Evolutionary conservation across 2,329 filamentous ascomycete species (phyloP).

Genomic region (Claviceps africana): DNA sequence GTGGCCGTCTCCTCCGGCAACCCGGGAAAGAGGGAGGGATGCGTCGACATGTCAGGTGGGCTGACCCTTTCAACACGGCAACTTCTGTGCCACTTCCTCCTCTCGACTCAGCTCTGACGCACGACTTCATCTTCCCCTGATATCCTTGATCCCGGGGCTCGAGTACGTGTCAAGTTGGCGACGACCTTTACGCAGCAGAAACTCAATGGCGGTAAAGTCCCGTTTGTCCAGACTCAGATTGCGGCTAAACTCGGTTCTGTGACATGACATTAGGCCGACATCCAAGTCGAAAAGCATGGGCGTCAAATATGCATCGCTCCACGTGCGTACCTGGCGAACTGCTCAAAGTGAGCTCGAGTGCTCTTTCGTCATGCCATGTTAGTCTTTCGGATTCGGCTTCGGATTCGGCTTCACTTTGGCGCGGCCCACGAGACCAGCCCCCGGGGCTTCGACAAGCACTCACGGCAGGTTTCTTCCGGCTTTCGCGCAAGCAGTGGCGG

Average conservation of each 20-base stretch:
- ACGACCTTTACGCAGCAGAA: slow-evolving; percentile 65
- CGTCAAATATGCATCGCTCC: too few species aligned
- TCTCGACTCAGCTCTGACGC: not conserved
- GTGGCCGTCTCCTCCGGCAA: not conserved
- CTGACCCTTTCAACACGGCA: not conserved
- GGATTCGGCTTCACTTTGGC: not conserved
- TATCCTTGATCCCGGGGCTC: slow-evolving; percentile 64
- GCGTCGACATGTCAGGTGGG: not conserved
- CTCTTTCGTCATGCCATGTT: slow-evolving; percentile 3
- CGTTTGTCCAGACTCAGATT: slow-evolving; percentile 58
- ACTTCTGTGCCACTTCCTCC: not conserved
- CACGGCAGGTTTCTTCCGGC: slow-evolving; percentile 66
- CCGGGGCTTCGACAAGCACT: slow-evolving; percentile 5
- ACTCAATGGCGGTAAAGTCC: slow-evolving; percentile 77
- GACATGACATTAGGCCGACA: not conserved
- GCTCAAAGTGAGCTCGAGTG: slow-evolving; percentile 39
- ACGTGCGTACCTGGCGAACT: slow-evolving; percentile 46
- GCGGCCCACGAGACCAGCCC: too few species aligned
- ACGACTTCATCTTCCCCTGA: not conserved
- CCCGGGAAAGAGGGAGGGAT: not conserved
- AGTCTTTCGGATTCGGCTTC: too few species aligned
- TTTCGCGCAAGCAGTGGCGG: slow-evolving; percentile 68
- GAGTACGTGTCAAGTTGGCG: slow-evolving; percentile 72
- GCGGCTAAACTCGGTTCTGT: slow-evolving; percentile 55
- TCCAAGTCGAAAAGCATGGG: not conserved